Conservation (phyloP, 2,329 filamentous ascomycete species). For the Trichophyton rubrum region DNA sequence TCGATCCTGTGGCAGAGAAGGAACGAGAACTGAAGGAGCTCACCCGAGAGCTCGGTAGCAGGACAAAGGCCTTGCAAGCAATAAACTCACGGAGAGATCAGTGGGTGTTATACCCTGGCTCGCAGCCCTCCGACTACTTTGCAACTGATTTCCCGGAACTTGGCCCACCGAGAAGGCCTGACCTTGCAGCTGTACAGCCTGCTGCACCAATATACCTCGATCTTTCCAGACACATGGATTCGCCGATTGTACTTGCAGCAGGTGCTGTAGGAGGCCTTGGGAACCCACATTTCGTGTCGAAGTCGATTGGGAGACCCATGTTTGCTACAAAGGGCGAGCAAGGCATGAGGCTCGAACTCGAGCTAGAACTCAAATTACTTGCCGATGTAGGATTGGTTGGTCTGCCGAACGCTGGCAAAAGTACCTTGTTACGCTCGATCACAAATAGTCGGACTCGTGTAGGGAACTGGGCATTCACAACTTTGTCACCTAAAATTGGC, state of each 20-base stretch:
- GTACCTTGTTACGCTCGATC: slow-evolving; percentile 74
- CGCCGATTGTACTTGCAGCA: slow-evolving; percentile 71
- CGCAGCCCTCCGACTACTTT: slow-evolving; percentile 57
- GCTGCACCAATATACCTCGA: slow-evolving; percentile 60
- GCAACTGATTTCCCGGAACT: slow-evolving; percentile 46
- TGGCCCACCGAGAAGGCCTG: slow-evolving; percentile 44
- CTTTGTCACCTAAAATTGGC: slow-evolving; percentile 85
- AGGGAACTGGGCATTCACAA: slow-evolving; percentile 94
- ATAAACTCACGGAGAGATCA: slow-evolving; percentile 48
- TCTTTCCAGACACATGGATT: slow-evolving; percentile 62
- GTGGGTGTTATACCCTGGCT: slow-evolving; percentile 77
- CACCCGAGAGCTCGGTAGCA: slow-evolving; percentile 24
- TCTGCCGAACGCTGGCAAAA: slow-evolving; percentile 91
- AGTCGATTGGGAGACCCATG: slow-evolving; percentile 61
- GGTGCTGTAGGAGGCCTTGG: slow-evolving; percentile 83
- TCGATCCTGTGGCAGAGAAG: slow-evolving; percentile 65
- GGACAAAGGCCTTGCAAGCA: slow-evolving; percentile 29
- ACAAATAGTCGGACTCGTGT: slow-evolving; percentile 81
- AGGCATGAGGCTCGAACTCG: slow-evolving; percentile 63
- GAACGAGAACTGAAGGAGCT: slow-evolving; percentile 25
- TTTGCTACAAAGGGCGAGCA: slow-evolving; percentile 80
- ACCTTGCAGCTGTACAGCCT: slow-evolving; percentile 55
- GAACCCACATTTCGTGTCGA: slow-evolving; percentile 83
- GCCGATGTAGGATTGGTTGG: slow-evolving; percentile 92
- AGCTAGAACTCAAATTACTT: slow-evolving; percentile 86